Evolutionary conservation across 139 green algal genomes (phyloP).

Genomic region (Marvania coccoides): DNA sequence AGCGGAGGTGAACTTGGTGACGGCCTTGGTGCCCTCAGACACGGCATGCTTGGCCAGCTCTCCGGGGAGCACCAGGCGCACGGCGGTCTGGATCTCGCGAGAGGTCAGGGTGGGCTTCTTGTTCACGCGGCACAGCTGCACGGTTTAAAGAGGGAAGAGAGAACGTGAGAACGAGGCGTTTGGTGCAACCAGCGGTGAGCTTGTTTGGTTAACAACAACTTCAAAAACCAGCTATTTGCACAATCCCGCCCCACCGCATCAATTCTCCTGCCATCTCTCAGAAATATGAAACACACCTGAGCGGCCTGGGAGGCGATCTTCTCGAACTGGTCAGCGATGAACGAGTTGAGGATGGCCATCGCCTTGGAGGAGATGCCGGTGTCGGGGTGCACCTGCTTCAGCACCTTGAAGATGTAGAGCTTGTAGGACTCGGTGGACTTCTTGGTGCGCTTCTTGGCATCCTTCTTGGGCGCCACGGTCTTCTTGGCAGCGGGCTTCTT

Average conservation of each 20-base stretch:
- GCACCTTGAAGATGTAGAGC: slow-evolving; percentile 53
- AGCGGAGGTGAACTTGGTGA: too few species aligned
- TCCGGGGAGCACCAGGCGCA: slow-evolving; percentile 65
- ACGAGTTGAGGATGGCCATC: slow-evolving; percentile 80
- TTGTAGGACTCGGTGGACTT: slow-evolving; percentile 24
- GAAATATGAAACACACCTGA: too few species aligned
- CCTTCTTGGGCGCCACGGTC: neutral
- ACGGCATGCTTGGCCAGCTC: slow-evolving; percentile 65
- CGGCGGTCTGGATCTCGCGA: slow-evolving; percentile 84
- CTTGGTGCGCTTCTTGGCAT: slow-evolving; percentile 4
- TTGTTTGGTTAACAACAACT: too few species aligned
- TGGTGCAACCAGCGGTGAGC: neutral
- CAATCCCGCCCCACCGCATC: too few species aligned
- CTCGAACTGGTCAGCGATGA: slow-evolving; percentile 48
- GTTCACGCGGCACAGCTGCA: slow-evolving; percentile 60
- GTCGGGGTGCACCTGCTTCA: slow-evolving; percentile 81
- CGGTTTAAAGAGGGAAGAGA: neutral
- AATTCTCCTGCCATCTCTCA: too few species aligned
- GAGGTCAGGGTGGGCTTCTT: slow-evolving; percentile 88
- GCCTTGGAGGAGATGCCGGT: slow-evolving; percentile 76
- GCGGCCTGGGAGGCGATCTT: too few species aligned
- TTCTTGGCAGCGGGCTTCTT: neutral
- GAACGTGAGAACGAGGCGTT: neutral
- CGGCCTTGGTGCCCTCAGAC: too few species aligned
- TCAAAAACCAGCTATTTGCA: too few species aligned